A percentile compares a stretch with the other conserved stretches of the same genome.
These are phyloP conservation scores for Globomyces sp. DNA, from an alignment of 371 early-diverging fungal species.

Conservation along the genomic window DNA sequence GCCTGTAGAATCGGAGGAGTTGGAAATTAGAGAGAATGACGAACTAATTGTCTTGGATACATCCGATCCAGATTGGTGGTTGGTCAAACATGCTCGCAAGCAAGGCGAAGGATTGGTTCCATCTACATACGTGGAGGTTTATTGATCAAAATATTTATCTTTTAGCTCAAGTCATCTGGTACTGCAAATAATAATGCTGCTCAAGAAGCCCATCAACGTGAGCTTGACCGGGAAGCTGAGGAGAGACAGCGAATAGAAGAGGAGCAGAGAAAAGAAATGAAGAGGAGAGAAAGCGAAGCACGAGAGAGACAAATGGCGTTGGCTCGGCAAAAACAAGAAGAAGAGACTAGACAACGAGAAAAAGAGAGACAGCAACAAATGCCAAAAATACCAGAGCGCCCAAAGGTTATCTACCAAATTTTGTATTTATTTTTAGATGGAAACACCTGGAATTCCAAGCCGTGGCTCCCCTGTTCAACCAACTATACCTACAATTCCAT, in stretches of 20 bases:
- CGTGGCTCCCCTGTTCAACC: neutral
- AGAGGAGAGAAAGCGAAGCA: constrained; percentile 3
- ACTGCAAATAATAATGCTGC: neutral
- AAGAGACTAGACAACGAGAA: constrained; percentile 34
- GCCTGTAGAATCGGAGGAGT: constrained; percentile 72
- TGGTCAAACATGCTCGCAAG: constrained; percentile 22
- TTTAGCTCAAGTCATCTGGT: too few species aligned
- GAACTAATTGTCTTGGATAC: constrained; percentile 72
- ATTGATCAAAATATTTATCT: neutral
- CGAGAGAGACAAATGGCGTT: constrained; percentile 18
- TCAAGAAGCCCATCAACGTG: neutral
- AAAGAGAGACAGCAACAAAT: constrained; percentile 39
- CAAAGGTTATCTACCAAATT: neutral
- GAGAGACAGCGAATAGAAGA: constrained; percentile 10
- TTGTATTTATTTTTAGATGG: neutral
- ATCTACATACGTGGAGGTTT: constrained; percentile 47
- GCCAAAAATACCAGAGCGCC: constrained; percentile 32
- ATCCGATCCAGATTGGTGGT: constrained; percentile 78
- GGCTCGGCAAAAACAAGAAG: constrained; percentile 26
- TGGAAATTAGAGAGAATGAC: constrained; percentile 70
- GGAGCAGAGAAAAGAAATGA: neutral
- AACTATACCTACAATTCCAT: constrained; percentile 5
- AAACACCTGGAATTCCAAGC: neutral
- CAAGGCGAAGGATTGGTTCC: constrained; percentile 53
- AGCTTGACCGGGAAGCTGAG: neutral